Evolutionary conservation across 306 rosid genomes (phyloP).

Genomic region (Cucumis cinereus): DNA sequence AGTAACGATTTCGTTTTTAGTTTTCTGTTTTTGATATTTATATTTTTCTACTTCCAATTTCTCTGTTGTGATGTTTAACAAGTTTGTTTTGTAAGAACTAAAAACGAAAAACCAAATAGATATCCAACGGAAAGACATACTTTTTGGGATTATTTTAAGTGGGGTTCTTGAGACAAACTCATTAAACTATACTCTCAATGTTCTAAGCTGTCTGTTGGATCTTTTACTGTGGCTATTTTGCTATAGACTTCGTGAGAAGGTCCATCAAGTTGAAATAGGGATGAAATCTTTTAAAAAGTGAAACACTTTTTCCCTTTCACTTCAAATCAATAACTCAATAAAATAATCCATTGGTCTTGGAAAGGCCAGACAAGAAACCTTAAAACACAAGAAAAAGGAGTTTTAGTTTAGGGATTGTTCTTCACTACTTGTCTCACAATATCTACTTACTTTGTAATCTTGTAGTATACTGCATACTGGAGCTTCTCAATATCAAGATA

Average conservation of each 20-base stretch:
- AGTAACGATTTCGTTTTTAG: too few relatives aligned
- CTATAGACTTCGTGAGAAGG: neutral
- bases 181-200: neutral
- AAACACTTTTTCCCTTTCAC: constrained; percentile 11
- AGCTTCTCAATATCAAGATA: constrained; percentile 84
- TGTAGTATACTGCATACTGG: constrained; percentile 88
- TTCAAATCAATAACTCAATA: neutral
- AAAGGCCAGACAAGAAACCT: constrained; percentile 41
- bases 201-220: neutral
- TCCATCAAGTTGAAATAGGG: neutral
- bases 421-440: neutral
- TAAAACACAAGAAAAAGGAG: neutral
- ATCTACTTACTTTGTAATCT: neutral
- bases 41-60: too few relatives aligned
- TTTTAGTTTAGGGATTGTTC: neutral
- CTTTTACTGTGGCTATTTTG: neutral
- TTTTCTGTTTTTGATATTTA: too few relatives aligned
- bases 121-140: accelerated
- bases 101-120: too few relatives aligned
- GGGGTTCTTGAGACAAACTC: neutral
- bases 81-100: too few relatives aligned
- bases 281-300: constrained; percentile 21
- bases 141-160: neutral
- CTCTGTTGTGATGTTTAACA: too few relatives aligned
- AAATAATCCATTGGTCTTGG: constrained; percentile 20